phyloP scores from a whole-genome alignment of 2,329 filamentous ascomycete genomes.

The Alternaria sp. region DNA sequence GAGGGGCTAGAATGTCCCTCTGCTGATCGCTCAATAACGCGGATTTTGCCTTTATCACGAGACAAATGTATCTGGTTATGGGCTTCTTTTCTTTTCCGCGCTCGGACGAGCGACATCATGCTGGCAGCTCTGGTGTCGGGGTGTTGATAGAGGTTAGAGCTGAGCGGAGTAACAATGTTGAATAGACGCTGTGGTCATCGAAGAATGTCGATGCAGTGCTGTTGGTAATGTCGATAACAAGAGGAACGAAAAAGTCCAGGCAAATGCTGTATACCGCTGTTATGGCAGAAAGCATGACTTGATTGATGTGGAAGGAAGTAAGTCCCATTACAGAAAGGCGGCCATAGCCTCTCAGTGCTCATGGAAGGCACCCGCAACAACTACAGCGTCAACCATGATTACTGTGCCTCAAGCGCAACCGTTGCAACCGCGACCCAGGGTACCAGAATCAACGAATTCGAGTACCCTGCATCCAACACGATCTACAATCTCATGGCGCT shows the following conservation, averaged over 20 bases:
- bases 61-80: constrained; percentile 28
- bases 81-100: constrained; percentile 45
- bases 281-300: not conserved
- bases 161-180: constrained; percentile 11
- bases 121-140: constrained; percentile 7
- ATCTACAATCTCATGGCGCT: constrained; percentile 10
- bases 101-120: constrained; percentile 45
- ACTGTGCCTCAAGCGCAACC: not conserved
- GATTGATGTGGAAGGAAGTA: not conserved
- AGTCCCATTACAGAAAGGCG: not conserved
- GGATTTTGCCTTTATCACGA: constrained; percentile 45
- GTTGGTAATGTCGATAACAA: not conserved
- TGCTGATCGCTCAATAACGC: constrained; percentile 39
- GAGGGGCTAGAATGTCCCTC: constrained; percentile 19
- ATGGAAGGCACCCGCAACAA: not conserved
- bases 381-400: not conserved
- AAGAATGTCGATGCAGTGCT: not conserved
- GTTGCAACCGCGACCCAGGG: not conserved
- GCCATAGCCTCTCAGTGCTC: not conserved
- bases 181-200: constrained; percentile 1
- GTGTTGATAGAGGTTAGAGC: not conserved
- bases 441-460: not conserved
- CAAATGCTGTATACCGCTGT: not conserved
- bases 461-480: not conserved
- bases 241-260: not conserved